Evolutionary conservation across 495 filamentous ascomycete species (phyloP), one percentile per base, ranked within the genome.

Genomic region (Hyaloscypha finlandica): DNA sequence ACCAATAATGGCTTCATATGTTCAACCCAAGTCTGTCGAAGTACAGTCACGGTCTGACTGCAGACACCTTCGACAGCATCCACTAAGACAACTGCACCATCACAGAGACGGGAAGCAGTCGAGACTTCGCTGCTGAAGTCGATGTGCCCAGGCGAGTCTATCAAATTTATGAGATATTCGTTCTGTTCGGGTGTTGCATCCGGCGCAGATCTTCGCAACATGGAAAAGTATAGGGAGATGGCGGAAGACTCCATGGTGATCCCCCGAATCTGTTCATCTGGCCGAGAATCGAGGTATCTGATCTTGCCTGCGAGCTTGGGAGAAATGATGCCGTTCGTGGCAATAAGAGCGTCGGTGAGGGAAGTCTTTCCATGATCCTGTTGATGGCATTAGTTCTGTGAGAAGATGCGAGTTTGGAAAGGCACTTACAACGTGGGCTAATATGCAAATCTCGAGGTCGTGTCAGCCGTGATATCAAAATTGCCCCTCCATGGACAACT

Each of bases 171-270:
- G 56, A 99, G 84, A 75, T 96, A 97, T 74, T 98, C 94, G 72
- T 92, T 90, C 16, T 88, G 81, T 62, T 86, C 83, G 1, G 92
- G 92, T 29, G 83, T 71, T 11, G 86, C 86, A 6, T 95, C 90
- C 14, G 89, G 87, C 11, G 84, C 78, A 48, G 86, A 76, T 61
- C 91, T 85, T 69, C 84, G 75, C 58, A 94, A 80, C 84, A 99
- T 92, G 31, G 93, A 94, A 79, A 99, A 98, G 81, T 91, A 95
- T 58, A 99, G 81, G 4, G 96, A 98, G 67, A 99, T 99, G 63
- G 95, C 95, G 19, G 94, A 97, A 0, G 96, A 98, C 77, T 99
- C 95, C 95, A 99, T 99, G 12, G 95, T 99, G 72, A 99, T 99
- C 37, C 95, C 96, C 54, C 95, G 90, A 9, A 93, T 85, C 80